These are phyloP conservation scores for Fomitopsis palustris DNA, from an alignment of 1,284 basidiomycete genomes.

Conservation along the genomic window DNA sequence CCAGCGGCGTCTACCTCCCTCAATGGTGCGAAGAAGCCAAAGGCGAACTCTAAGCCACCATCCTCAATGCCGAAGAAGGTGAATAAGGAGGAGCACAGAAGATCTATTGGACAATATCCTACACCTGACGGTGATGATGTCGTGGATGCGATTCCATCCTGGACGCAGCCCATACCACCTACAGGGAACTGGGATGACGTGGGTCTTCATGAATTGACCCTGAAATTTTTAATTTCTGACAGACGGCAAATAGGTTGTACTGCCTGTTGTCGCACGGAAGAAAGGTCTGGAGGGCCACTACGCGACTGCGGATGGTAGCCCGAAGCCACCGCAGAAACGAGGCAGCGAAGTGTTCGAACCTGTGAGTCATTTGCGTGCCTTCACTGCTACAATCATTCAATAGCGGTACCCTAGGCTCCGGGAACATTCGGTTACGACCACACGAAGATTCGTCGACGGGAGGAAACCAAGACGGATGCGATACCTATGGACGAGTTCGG, in stretches of 20 bases:
- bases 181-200: constrained; percentile 79
- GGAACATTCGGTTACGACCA: constrained; percentile 79
- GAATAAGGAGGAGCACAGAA: constrained; percentile 30
- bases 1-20: constrained; percentile 32
- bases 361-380: constrained; percentile 31
- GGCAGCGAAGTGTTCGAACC: constrained; percentile 38
- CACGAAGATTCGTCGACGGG: constrained; percentile 55
- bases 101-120: constrained; percentile 63
- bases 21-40: constrained; percentile 36
- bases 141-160: constrained; percentile 68
- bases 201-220: neutral
- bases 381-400: neutral
- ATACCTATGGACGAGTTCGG: constrained; percentile 69
- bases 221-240: neutral
- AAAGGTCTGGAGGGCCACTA: constrained; percentile 71
- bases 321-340: constrained; percentile 41
- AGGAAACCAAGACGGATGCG: constrained; percentile 31
- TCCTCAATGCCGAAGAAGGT: constrained; percentile 22
- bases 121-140: constrained; percentile 47
- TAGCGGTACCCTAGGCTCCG: constrained; percentile 50
- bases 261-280: constrained; percentile 79
- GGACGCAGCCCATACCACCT: constrained; percentile 66
- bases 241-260: constrained; percentile 45
- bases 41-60: constrained; percentile 31
- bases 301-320: constrained; percentile 59